A percentile compares a stretch with the other conserved stretches of the same genome.
These are phyloP conservation scores for Halteria grandinella DNA, from an alignment of 73 alveolate genomes.

Conservation along the genomic window DNA sequence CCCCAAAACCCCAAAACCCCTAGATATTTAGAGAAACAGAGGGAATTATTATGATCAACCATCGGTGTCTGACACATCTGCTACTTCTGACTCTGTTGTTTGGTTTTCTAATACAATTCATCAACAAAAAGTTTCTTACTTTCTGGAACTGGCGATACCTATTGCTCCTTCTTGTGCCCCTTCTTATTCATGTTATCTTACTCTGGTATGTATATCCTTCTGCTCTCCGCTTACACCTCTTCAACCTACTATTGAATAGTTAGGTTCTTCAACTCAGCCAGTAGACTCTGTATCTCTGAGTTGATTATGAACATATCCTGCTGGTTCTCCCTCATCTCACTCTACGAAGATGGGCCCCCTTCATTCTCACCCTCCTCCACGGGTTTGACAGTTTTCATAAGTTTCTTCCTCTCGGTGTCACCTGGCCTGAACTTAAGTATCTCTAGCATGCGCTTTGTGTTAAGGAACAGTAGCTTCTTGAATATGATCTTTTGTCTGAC, in stretches of 20 bases:
- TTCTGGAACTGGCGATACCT: slow-evolving; percentile 28
- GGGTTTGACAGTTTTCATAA: background rate
- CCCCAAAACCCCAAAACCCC: too few relatives aligned
- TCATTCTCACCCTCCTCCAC: too few relatives aligned
- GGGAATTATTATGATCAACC: too few relatives aligned
- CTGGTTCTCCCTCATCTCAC: slow-evolving; percentile 29
- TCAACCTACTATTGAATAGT: slow-evolving; percentile 12
- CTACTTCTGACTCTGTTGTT: slow-evolving; percentile 37
- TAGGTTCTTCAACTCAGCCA: slow-evolving; percentile 8
- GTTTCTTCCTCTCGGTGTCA: slow-evolving; percentile 1
- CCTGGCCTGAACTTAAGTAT: slow-evolving; percentile 12
- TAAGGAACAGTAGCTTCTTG: slow-evolving; percentile 28
- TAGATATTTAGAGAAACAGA: too few relatives aligned
- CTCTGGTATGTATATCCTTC: background rate
- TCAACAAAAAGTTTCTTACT: background rate
- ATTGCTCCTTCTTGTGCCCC: slow-evolving; percentile 24
- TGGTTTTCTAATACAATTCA: background rate
- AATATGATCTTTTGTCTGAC: slow-evolving; percentile 12
- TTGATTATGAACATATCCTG: too few relatives aligned
- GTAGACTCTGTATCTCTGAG: background rate
- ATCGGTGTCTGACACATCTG: slow-evolving; percentile 21
- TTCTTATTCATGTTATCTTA: background rate
- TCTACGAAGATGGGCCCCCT: too few relatives aligned
- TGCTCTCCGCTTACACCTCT: slow-evolving; percentile 1
- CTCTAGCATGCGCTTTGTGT: slow-evolving; percentile 43